Evolutionary conservation across 257 asterid species (phyloP).

Genomic region (Agastache rugosa): DNA sequence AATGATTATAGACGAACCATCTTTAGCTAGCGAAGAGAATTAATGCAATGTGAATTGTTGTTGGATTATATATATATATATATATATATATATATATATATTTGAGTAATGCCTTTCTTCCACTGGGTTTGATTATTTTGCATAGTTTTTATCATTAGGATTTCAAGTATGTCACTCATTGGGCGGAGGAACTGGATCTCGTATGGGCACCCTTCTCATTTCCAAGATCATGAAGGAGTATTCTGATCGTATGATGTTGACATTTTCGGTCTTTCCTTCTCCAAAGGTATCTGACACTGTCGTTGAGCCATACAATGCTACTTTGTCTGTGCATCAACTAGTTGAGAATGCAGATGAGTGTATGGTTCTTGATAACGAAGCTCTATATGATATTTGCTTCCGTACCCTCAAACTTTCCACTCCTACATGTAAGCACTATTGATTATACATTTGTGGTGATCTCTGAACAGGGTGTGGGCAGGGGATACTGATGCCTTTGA

Average conservation of each 20-base stretch:
- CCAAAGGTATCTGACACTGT: constrained; percentile 64
- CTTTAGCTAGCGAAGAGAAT: no score
- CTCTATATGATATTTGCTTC: constrained; percentile 63
- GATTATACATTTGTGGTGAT: not conserved
- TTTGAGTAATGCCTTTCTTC: no score
- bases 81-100: no score
- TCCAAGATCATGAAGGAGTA: constrained; percentile 68
- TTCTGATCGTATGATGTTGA: constrained; percentile 66
- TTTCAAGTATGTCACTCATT: constrained; percentile 65
- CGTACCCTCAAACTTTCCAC: constrained; percentile 68
- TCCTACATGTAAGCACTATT: constrained; percentile 50
- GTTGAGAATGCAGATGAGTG: constrained; percentile 70
- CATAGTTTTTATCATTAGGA: constrained; percentile 38
- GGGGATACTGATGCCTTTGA: not conserved
- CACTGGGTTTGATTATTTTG: constrained; percentile 23
- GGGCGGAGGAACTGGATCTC: constrained; percentile 72
- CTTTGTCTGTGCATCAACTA: constrained; percentile 61
- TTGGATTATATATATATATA: no score
- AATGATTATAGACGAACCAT: no score
- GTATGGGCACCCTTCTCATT: constrained; percentile 68
- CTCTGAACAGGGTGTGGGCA: not conserved
- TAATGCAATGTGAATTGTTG: no score
- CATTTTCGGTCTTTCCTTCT: constrained; percentile 63
- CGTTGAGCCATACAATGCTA: constrained; percentile 65
- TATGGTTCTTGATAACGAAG: constrained; percentile 67